Conservation (phyloP, 78 protist genomes). For the Protostelium mycophagum region DNA sequence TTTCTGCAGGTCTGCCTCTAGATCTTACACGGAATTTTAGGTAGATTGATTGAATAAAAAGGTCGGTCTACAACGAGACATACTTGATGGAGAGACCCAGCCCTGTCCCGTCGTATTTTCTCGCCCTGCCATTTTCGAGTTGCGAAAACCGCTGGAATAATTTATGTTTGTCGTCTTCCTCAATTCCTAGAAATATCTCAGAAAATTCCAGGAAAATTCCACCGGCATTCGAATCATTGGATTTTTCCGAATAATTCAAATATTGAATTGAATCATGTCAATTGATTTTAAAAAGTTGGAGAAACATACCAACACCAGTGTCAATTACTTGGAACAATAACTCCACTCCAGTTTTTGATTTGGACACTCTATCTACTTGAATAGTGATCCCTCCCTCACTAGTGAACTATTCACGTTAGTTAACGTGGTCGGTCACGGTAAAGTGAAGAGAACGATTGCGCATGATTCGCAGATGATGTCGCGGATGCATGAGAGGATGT, state of each 20-base stretch:
- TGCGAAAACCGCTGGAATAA: constrained; percentile 44
- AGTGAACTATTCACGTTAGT: not conserved
- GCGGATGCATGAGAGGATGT: constrained; percentile 2
- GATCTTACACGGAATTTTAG: not conserved
- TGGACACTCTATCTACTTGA: not conserved
- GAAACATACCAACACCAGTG: constrained; percentile 43
- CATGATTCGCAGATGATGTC: not conserved
- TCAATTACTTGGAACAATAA: constrained; percentile 5
- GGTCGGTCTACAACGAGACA: too few species aligned
- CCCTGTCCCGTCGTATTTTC: constrained; percentile 41
- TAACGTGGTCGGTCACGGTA: too few species aligned
- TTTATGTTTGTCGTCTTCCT: constrained; percentile 21
- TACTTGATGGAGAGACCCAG: constrained; percentile 22
- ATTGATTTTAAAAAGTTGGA: too few species aligned
- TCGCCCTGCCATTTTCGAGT: constrained; percentile 18
- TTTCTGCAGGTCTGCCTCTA: too few species aligned
- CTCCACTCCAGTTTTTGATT: constrained; percentile 1
- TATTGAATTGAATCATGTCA: too few species aligned
- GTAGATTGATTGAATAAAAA: too few species aligned
- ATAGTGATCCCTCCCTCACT: not conserved
- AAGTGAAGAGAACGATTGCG: not conserved
- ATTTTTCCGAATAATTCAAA: too few species aligned
- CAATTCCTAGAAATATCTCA: too few species aligned
- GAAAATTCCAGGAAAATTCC: too few species aligned
- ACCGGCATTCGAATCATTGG: too few species aligned